phyloP scores from a whole-genome alignment of 2,329 filamentous ascomycete species.

The Colletotrichum higginsianum region DNA sequence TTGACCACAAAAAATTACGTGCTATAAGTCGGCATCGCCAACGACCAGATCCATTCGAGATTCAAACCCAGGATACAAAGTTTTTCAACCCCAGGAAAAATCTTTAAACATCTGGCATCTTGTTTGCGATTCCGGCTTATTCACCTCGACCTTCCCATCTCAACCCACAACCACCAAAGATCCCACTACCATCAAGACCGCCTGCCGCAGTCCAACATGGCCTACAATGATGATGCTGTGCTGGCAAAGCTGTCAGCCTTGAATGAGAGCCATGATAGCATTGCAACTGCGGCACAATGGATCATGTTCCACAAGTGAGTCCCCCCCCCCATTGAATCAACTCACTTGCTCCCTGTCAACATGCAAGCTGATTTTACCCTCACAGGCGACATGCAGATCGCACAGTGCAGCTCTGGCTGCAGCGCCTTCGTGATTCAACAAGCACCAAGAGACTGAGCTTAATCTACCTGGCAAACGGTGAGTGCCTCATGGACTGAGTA shows the following conservation, averaged over 20 bases:
- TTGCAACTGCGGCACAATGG: constrained; percentile 97
- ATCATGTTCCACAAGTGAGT: constrained; percentile 89
- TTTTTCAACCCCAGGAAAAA: constrained; percentile 5
- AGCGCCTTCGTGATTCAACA: constrained; percentile 88
- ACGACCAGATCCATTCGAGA: not conserved
- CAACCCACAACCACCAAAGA: constrained; percentile 1
- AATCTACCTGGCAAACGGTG: constrained; percentile 96
- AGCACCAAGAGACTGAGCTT: constrained; percentile 90
- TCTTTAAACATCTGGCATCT: not conserved
- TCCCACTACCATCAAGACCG: not conserved
- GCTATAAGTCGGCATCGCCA: constrained; percentile 21
- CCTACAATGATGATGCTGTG: constrained; percentile 96
- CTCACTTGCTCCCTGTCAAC: constrained; percentile 24
- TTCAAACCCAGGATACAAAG: not conserved
- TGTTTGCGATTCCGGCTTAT: constrained; percentile 12
- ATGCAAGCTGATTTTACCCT: constrained; percentile 29
- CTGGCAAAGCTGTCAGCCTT: constrained; percentile 94
- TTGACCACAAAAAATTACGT: constrained; percentile 14
- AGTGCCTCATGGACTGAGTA: constrained; percentile 46
- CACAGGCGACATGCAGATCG: constrained; percentile 89
- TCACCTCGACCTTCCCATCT: constrained; percentile 3
- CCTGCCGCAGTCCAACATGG: constrained; percentile 69
- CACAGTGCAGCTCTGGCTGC: constrained; percentile 92
- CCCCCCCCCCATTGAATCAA: not conserved
- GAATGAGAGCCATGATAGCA: constrained; percentile 98